Base-by-base conservation (phyloP, 2,329 filamentous ascomycete genomes). In the Dactylonectria macrodidyma region DNA sequence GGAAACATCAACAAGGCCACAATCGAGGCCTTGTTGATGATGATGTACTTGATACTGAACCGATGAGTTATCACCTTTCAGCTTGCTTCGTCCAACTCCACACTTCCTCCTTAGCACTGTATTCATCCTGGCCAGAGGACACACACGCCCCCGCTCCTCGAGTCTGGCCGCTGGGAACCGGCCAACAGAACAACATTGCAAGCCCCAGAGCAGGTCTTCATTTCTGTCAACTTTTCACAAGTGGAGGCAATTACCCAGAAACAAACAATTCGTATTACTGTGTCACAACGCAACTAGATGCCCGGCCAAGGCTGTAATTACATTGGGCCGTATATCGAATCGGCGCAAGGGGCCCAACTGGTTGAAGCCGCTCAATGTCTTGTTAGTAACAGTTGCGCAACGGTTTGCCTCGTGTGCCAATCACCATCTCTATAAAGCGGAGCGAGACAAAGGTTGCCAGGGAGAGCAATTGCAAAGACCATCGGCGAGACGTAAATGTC, bases 41-140 rank as follows among this genome's bases (percentile, higher is more conserved):
- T 58, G 26, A 63, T 59, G 54, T 44, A 30, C 65, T 67, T 61
- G 61, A 51, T 65, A 65, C 51, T 60, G 56, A 30, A 33, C 55
- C 61, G 19, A 52, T 33, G 33, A 67, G 47, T 48, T 59, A 59
- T 36, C 46, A 9, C 59, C 55, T 70, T 73, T 76, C 74, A 76
- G 69, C 72, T 76, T 69, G 71, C 66, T 73, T 69, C 51, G 60
- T 59, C 59, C 64, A 62, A 69, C 71, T 71, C 67, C 70, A 75
- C 73, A 70, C 67, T 76, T 71, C 73, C 65, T 69, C 58, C 58
- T 75, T 73, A 44, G 69, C 63, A 61, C 62, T 65, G 58, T 64
- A 62, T 57, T 55, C 59, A 66, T 56, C 64, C 63, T 59, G 60
- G 59, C 22, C 48, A 33, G 59, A 63, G 52, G 51, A 62, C 46